Conservation (phyloP, 768 basidiomycete species). For the Leccinum ochraceum region DNA sequence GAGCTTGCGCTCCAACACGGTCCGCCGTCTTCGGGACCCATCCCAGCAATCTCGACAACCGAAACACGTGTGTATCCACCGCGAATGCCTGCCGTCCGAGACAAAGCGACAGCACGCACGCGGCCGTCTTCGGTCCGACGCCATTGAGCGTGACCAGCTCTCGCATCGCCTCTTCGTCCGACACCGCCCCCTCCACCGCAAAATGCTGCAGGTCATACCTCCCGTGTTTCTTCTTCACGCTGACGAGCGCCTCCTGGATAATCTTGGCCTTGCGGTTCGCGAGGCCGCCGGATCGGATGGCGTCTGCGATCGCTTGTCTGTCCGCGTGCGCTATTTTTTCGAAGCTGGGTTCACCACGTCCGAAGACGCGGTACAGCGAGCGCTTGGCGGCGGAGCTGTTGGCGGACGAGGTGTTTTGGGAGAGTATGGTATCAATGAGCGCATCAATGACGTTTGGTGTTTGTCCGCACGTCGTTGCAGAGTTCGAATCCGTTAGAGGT, state of each 20-base stretch:
- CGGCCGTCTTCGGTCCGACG: constrained; percentile 66
- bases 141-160: constrained; percentile 57
- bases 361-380: constrained; percentile 39
- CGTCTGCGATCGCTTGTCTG: constrained; percentile 42
- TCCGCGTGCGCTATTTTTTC: constrained; percentile 50
- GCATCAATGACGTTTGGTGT: constrained; percentile 58
- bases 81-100: constrained; percentile 61
- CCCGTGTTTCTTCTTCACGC: constrained; percentile 48
- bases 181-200: constrained; percentile 21
- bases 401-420: constrained; percentile 56
- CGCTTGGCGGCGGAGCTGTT: constrained; percentile 55
- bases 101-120: constrained; percentile 62
- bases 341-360: constrained; percentile 40
- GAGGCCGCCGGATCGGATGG: constrained; percentile 55
- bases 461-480: constrained; percentile 47
- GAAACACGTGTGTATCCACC: constrained; percentile 64
- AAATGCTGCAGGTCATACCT: constrained; percentile 61
- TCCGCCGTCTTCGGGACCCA: constrained; percentile 47
- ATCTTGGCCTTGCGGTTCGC: constrained; percentile 61
- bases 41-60: constrained; percentile 46
- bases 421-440: constrained; percentile 59
- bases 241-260: constrained; percentile 46
- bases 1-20: constrained; percentile 40
- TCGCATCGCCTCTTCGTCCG: constrained; percentile 55
- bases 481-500: constrained; percentile 14